Percentiles rank a stretch among this genome's conserved stretches.
Evolutionary conservation across 768 basidiomycete species (phyloP).

Genomic region (Chalciporus chontae): DNA sequence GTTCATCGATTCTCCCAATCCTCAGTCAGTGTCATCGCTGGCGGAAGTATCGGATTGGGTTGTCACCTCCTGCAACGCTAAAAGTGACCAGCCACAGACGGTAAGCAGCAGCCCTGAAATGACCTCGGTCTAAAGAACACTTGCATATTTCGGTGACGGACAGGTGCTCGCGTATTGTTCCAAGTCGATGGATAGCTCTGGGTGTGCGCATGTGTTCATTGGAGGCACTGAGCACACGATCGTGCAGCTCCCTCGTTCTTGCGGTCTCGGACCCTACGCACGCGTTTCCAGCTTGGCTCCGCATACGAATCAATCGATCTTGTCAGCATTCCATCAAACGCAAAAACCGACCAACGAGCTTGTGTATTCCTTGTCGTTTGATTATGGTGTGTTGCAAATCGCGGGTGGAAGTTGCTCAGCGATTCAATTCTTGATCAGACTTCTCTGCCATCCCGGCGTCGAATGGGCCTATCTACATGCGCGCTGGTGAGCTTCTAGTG

Average conservation of each 20-base stretch:
- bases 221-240: neutral
- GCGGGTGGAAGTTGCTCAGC: neutral
- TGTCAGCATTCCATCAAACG: neutral
- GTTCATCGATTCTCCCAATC: neutral
- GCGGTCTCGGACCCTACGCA: neutral
- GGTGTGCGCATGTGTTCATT: neutral
- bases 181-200: neutral
- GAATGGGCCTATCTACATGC: neutral
- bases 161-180: neutral
- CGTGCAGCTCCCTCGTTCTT: neutral
- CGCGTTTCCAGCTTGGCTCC: neutral
- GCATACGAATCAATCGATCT: neutral
- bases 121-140: neutral
- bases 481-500: neutral
- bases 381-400: neutral
- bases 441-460: neutral
- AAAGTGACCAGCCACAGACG: neutral
- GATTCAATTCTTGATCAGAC: neutral
- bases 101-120: neutral
- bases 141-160: neutral
- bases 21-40: neutral
- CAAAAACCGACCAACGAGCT: neutral
- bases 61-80: neutral
- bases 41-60: neutral
- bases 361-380: neutral